Evolutionary conservation across 31 red algal genomes (phyloP).

Genomic region (Bonnemaisonia californica): DNA sequence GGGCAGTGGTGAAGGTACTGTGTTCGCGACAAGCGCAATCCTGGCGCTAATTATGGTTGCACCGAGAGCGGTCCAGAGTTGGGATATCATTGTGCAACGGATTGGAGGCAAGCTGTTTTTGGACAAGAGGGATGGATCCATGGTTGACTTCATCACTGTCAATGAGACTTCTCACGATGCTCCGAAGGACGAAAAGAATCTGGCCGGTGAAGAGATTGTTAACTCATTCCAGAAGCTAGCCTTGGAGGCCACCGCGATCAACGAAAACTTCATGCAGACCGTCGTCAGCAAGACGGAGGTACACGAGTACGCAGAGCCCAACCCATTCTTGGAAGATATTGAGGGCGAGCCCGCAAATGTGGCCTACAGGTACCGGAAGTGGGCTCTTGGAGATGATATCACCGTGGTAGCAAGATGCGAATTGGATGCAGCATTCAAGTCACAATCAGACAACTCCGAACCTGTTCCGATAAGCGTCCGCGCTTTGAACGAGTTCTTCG

Average conservation of each 20-base stretch:
- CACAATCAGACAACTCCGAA: conserved; percentile 26
- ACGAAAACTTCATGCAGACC: conserved; percentile 93
- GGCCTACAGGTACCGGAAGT: conserved; percentile 95
- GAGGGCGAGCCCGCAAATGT: conserved; percentile 62
- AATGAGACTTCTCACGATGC: conserved; percentile 95
- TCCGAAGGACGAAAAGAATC: conserved; percentile 91
- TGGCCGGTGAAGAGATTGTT: conserved; percentile 70
- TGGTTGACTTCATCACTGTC: conserved; percentile 92
- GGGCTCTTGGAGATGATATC: conserved; percentile 75
- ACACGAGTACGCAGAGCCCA: conserved; percentile 59
- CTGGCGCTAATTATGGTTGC: conserved; percentile 92
- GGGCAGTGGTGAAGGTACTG: conserved; percentile 72
- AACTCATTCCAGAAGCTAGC: conserved; percentile 87
- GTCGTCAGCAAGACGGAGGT: conserved; percentile 68
- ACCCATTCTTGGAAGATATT: conserved; percentile 72
- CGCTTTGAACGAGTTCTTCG: conserved; percentile 92
- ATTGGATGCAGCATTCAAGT: conserved; percentile 79
- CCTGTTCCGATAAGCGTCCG: conserved; percentile 77
- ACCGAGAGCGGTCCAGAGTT: conserved; percentile 78
- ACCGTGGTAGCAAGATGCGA: conserved; percentile 91
- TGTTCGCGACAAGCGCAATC: conserved; percentile 90
- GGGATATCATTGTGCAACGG: conserved; percentile 99
- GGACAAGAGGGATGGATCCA: conserved; percentile 91
- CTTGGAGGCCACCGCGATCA: conserved; percentile 91
- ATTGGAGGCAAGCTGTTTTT: conserved; percentile 93